Evolutionary conservation across 164 flowering plant species (phyloP).

Genomic region (Sextonia rubra): DNA sequence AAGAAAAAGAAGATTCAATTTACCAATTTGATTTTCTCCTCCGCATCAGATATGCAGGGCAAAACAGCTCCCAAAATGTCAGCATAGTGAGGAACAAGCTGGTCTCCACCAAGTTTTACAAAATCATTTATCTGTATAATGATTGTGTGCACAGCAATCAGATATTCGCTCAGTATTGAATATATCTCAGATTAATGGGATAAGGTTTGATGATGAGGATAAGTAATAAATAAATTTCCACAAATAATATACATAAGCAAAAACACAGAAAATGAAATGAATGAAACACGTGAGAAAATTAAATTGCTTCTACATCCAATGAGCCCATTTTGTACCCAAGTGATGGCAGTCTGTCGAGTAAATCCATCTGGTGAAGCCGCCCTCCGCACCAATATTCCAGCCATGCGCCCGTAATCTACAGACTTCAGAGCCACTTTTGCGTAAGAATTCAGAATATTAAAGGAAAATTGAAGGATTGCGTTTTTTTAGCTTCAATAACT

Average conservation of each 20-base stretch:
- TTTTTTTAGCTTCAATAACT: not conserved
- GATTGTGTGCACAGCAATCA: not conserved
- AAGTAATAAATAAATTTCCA: no score
- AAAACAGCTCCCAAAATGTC: constrained; percentile 90
- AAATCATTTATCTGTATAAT: constrained; percentile 84
- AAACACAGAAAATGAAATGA: not conserved
- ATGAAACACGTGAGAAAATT: not conserved
- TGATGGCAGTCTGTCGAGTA: constrained; percentile 86
- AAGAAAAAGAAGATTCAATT: constrained; percentile 12
- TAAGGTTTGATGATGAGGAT: not conserved
- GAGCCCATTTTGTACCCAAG: constrained; percentile 64
- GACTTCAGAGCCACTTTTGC: constrained; percentile 74
- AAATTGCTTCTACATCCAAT: not conserved
- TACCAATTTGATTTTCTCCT: constrained; percentile 94
- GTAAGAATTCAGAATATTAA: constrained; percentile 57
- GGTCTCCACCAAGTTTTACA: constrained; percentile 97
- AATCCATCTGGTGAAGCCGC: constrained; percentile 88
- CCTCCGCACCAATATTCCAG: constrained; percentile 94
- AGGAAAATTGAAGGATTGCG: constrained; percentile 2
- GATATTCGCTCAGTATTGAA: not conserved
- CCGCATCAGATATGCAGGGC: constrained; percentile 95
- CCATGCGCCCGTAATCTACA: constrained; percentile 99
- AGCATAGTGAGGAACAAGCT: constrained; percentile 90
- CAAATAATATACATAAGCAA: not conserved
- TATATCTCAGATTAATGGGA: not conserved